Conservation (phyloP, 1,284 basidiomycete species). For the Ustilago hordei region DNA sequence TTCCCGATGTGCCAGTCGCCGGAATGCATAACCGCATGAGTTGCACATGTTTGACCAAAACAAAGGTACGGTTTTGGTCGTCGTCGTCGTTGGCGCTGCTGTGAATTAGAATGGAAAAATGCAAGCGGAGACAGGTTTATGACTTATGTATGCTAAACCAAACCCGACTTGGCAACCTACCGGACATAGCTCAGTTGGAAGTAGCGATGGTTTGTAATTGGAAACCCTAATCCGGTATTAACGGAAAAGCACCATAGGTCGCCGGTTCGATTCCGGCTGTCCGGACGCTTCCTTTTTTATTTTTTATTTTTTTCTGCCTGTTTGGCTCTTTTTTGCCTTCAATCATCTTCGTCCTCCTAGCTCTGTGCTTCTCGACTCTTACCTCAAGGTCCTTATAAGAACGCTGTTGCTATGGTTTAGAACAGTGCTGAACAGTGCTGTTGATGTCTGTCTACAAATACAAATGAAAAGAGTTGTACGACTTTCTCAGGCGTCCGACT, state of each 20-base stretch:
- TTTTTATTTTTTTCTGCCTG: not conserved
- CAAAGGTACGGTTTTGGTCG: not conserved
- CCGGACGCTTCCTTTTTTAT: slow-evolving; percentile 43
- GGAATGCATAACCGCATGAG: not conserved
- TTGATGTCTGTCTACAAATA: slow-evolving; percentile 16
- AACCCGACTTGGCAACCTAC: not conserved
- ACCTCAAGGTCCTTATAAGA: not conserved
- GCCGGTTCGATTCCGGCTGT: slow-evolving; percentile 60
- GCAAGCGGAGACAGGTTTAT: not conserved
- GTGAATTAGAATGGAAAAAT: not conserved
- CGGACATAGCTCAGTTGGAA: slow-evolving; percentile 59
- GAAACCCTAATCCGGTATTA: slow-evolving; percentile 56
- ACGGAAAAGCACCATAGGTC: slow-evolving; percentile 58
- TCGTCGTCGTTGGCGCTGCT: no score
- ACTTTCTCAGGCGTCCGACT: not conserved
- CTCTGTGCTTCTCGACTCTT: not conserved
- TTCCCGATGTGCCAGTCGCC: not conserved
- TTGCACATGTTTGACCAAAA: not conserved
- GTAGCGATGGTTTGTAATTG: slow-evolving; percentile 61
- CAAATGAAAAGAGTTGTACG: not conserved
- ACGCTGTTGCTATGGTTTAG: not conserved
- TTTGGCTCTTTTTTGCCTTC: not conserved
- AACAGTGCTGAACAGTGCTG: not conserved
- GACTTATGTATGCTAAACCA: no score
- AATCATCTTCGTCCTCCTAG: not conserved